These are phyloP conservation scores for Leccinum uliginosum DNA, from an alignment of 768 basidiomycete genomes.

Conservation along the genomic window DNA sequence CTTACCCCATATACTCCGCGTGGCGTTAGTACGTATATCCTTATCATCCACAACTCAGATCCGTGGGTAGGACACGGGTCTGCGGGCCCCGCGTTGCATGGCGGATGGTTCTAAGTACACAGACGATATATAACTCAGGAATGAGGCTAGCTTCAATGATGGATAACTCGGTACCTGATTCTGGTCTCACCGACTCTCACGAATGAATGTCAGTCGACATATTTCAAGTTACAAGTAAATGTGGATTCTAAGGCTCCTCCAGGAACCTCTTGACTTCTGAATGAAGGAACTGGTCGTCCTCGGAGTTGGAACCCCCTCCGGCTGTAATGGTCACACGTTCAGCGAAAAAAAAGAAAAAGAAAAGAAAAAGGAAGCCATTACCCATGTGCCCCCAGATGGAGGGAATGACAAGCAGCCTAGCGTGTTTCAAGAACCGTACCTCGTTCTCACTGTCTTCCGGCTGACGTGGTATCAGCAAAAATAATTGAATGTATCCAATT, in stretches of 20 bases:
- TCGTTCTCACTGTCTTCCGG: constrained; percentile 54
- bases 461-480: constrained; percentile 24
- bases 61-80: not conserved
- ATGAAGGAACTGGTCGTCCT: constrained; percentile 42
- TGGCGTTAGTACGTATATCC: not conserved
- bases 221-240: constrained; percentile 2
- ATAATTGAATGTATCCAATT: not conserved
- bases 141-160: not conserved
- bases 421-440: constrained; percentile 37
- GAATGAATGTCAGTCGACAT: not conserved
- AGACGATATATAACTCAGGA: not conserved
- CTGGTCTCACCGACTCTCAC: not conserved
- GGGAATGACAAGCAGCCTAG: constrained; percentile 46
- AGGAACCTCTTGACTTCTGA: constrained; percentile 43
- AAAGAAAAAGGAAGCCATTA: constrained; percentile 12
- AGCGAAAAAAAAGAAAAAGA: not conserved
- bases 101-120: not conserved
- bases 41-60: not conserved
- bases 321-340: constrained; percentile 26
- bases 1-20: not conserved
- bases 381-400: constrained; percentile 59
- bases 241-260: constrained; percentile 25
- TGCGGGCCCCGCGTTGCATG: not conserved
- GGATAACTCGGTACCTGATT: not conserved
- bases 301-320: constrained; percentile 39